phyloP scores from a whole-genome alignment of 1,284 basidiomycete genomes.

The Phylloporus gajari region DNA sequence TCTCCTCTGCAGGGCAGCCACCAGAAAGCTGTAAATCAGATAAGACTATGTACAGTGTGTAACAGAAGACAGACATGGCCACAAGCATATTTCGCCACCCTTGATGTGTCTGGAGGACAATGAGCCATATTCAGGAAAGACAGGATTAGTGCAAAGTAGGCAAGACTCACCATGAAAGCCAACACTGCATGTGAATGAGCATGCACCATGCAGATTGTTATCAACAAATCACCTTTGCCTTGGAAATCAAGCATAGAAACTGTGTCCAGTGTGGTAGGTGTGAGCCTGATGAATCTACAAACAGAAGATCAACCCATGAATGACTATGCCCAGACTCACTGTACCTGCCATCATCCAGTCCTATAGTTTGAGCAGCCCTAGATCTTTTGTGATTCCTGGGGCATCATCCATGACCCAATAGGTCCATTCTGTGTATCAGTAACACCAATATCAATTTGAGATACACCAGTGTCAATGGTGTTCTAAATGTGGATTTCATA shows the following conservation, averaged over 20 bases:
- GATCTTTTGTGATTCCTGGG: constrained; percentile 71
- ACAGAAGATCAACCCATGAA: neutral
- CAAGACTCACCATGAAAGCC: constrained; percentile 82
- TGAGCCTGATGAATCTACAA: constrained; percentile 74
- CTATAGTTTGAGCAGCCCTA: constrained; percentile 66
- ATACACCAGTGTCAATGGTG: constrained; percentile 76
- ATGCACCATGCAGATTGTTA: constrained; percentile 9
- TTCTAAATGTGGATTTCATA: constrained; percentile 90
- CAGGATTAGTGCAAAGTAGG: constrained; percentile 61
- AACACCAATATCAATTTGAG: constrained; percentile 70
- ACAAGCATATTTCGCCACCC: constrained; percentile 58
- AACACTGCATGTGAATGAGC: constrained; percentile 62
- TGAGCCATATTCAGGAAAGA: constrained; percentile 6
- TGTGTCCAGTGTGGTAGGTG: constrained; percentile 56
- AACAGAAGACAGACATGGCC: constrained; percentile 52
- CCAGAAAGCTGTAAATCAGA: constrained; percentile 55
- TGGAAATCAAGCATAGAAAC: constrained; percentile 85
- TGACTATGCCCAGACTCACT: constrained; percentile 56
- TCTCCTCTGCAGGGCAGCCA: constrained; percentile 81
- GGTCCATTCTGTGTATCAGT: constrained; percentile 76
- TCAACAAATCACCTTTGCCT: constrained; percentile 76
- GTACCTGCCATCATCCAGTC: constrained; percentile 68
- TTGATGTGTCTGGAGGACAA: constrained; percentile 64
- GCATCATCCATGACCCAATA: constrained; percentile 90
- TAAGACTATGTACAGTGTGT: constrained; percentile 24